Percentiles rank a stretch among this genome's conserved stretches.
Evolutionary conservation across 345 rosid species (phyloP).

Genomic region (Brassica carinata): DNA sequence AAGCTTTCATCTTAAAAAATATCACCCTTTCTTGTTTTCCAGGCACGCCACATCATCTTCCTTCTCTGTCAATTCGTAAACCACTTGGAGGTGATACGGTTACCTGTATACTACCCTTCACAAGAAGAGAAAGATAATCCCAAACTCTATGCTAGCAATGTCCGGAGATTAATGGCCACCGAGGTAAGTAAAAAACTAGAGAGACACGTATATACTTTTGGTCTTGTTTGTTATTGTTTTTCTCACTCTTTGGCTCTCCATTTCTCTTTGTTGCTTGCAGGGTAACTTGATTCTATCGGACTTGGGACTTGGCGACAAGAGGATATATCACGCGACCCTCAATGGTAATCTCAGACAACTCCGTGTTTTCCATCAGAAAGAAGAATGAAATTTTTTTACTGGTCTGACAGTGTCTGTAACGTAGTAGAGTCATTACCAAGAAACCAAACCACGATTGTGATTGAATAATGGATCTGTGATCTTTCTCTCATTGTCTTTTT

Average conservation of each 20-base stretch:
- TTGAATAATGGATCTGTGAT: conserved; percentile 37
- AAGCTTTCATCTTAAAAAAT: background rate
- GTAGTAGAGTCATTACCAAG: conserved; percentile 38
- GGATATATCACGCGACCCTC: conserved; percentile 95
- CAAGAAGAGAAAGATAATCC: conserved; percentile 90
- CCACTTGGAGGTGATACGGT: conserved; percentile 69
- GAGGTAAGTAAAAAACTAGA: conserved; percentile 55
- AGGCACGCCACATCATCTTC: conserved; percentile 83
- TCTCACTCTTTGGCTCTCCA: background rate
- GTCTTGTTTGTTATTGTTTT: background rate
- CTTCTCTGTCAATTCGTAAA: conserved; percentile 90
- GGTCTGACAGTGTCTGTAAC: conserved; percentile 38
- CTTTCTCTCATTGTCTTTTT: background rate
- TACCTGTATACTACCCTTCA: conserved; percentile 87
- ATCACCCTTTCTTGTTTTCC: conserved; percentile 2
- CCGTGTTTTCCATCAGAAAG: conserved; percentile 95
- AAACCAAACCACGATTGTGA: conserved; percentile 25
- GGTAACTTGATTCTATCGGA: conserved; percentile 78
- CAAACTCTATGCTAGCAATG: conserved; percentile 81
- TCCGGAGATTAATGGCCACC: conserved; percentile 80
- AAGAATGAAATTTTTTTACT: conserved; percentile 26
- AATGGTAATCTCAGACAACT: conserved; percentile 98
- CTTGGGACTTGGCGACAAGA: conserved; percentile 92
- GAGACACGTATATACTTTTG: background rate
- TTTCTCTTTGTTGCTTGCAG: conserved; percentile 52